Conservation (phyloP, 1,284 basidiomycete species). For the Moesziomyces globuligerus region DNA sequence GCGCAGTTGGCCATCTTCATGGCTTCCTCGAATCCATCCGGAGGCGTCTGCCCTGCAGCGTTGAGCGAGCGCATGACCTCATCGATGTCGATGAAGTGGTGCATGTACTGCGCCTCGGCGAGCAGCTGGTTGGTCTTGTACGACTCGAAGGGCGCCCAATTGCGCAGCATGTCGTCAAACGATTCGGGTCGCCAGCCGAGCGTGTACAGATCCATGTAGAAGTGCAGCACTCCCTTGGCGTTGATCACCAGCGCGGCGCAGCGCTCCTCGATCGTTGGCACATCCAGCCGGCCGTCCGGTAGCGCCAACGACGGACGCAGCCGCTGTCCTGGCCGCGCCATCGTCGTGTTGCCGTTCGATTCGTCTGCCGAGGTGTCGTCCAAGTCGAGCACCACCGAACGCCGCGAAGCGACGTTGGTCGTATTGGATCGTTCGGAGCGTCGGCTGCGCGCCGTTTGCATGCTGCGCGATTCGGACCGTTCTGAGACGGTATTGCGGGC, state of each 20-base stretch:
- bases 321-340: slow-evolving; percentile 36
- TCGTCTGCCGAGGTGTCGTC: slow-evolving; percentile 8
- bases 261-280: slow-evolving; percentile 44
- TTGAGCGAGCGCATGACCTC: slow-evolving; percentile 35
- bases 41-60: slow-evolving; percentile 12
- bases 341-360: slow-evolving; percentile 16
- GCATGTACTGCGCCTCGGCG: slow-evolving; percentile 43
- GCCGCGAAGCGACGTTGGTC: slow-evolving; percentile 5
- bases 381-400: slow-evolving; percentile 2
- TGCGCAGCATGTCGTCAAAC: slow-evolving; percentile 47
- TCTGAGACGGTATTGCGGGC: slow-evolving; percentile 9
- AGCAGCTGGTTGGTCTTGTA: slow-evolving; percentile 56
- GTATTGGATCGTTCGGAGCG: neutral
- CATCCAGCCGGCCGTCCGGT: slow-evolving; percentile 40
- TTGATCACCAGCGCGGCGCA: slow-evolving; percentile 47
- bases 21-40: slow-evolving; percentile 41
- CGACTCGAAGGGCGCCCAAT: slow-evolving; percentile 52
- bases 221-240: slow-evolving; percentile 48
- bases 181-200: slow-evolving; percentile 34
- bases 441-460: slow-evolving; percentile 23
- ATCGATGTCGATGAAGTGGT: slow-evolving; percentile 53
- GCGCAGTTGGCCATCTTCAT: slow-evolving; percentile 58
- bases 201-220: slow-evolving; percentile 44
- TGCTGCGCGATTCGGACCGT: slow-evolving; percentile 9
- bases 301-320: slow-evolving; percentile 36